phyloP scores from a whole-genome alignment of 345 rosid species.

The Eucalyptus cloeziana region DNA sequence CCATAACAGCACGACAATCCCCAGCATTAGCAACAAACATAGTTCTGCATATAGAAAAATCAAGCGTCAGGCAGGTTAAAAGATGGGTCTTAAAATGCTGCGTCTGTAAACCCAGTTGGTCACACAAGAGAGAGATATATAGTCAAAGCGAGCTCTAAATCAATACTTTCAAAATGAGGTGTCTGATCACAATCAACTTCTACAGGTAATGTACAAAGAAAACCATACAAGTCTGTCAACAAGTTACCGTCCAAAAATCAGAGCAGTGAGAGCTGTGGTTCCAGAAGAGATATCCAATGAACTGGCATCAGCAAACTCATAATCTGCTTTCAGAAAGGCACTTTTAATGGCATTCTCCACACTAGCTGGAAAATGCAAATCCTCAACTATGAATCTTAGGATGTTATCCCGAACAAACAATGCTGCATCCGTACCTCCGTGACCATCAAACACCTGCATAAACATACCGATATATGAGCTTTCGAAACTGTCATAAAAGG shows the following conservation, averaged over 20 bases:
- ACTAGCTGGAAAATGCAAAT: conserved; percentile 68
- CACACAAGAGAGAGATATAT: background rate
- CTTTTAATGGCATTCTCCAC: conserved; percentile 65
- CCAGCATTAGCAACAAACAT: conserved; percentile 89
- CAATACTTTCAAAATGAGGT: background rate
- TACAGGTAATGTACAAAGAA: background rate
- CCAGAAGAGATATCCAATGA: conserved; percentile 92
- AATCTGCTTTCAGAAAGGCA: conserved; percentile 85
- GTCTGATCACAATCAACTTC: background rate
- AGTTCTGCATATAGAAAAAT: conserved; percentile 24
- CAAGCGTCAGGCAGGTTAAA: background rate
- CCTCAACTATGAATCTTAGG: conserved; percentile 65
- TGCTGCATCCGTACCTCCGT: conserved; percentile 96
- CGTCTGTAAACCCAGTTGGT: background rate
- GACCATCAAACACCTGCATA: conserved; percentile 90
- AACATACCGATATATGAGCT: background rate
- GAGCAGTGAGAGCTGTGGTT: conserved; percentile 82
- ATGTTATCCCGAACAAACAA: conserved; percentile 61
- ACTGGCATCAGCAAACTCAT: conserved; percentile 79
- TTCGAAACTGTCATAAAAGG: background rate
- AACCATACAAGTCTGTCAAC: background rate
- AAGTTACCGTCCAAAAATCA: conserved; percentile 63
- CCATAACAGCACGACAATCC: conserved; percentile 92
- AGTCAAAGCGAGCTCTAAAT: background rate
- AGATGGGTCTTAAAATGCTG: background rate